Evolutionary conservation across 352 stramenopile genomes (phyloP).

Genomic region (Thraustochytrium sp.): DNA sequence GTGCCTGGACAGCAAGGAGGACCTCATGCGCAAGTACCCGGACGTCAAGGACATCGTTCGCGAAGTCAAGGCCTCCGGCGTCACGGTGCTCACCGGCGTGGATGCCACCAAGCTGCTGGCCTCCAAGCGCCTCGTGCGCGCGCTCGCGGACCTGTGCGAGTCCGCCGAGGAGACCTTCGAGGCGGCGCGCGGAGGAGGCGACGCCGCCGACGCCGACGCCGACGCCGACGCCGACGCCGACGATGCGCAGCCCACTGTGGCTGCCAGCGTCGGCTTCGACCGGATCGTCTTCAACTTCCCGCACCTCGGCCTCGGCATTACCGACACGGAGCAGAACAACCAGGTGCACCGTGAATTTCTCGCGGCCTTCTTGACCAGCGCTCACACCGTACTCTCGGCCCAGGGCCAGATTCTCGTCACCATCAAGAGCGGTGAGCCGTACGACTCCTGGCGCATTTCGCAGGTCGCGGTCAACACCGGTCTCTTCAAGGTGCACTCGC

Average conservation of each 20-base stretch:
- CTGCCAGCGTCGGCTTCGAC: slow-evolving; percentile 21
- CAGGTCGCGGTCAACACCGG: slow-evolving; percentile 21
- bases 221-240: background rate
- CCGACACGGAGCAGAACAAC: slow-evolving; percentile 41
- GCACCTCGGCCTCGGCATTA: slow-evolving; percentile 30
- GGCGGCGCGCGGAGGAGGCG: background rate
- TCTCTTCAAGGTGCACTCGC: slow-evolving; percentile 33
- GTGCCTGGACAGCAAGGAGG: slow-evolving; percentile 32
- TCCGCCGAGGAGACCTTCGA: background rate
- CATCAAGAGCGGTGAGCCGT: slow-evolving; percentile 39
- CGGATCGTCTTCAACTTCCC: slow-evolving; percentile 44
- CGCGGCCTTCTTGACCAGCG: background rate
- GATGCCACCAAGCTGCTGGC: slow-evolving; percentile 24
- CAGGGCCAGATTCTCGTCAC: slow-evolving; percentile 27
- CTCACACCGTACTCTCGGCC: slow-evolving; percentile 16
- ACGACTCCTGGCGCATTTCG: slow-evolving; percentile 23
- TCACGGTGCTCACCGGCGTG: slow-evolving; percentile 15
- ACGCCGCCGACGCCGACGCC: background rate
- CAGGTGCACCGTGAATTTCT: slow-evolving; percentile 32
- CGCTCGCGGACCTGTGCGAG: slow-evolving; percentile 9
- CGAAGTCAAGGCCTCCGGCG: slow-evolving; percentile 32
- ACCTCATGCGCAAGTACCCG: slow-evolving; percentile 32
- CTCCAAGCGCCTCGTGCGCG: slow-evolving; percentile 9
- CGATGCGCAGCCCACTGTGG: background rate
- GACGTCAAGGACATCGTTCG: slow-evolving; percentile 41